These are phyloP conservation scores for Kalanchoe fedtschenkoi DNA, from an alignment of 164 flowering plant species.

Conservation along the genomic window DNA sequence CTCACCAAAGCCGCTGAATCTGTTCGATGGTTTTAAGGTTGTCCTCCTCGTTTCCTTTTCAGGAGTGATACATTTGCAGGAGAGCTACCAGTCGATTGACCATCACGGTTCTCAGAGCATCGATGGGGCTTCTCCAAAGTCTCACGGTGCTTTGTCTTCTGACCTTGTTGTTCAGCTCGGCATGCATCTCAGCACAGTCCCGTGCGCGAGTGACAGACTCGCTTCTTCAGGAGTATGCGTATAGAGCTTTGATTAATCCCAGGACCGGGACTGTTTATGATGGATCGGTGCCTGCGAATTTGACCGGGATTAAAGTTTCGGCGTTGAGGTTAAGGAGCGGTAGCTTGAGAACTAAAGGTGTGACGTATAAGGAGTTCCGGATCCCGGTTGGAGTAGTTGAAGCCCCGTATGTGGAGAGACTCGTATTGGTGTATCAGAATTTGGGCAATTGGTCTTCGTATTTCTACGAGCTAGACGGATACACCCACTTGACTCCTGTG, in stretches of 20 bases:
- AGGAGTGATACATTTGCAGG: neutral
- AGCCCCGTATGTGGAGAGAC: constrained; percentile 69
- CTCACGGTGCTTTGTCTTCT: constrained; percentile 27
- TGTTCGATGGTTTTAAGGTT: neutral
- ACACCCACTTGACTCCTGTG: constrained; percentile 56
- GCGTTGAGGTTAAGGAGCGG: constrained; percentile 49
- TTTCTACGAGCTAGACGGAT: constrained; percentile 49
- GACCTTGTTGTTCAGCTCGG: constrained; percentile 14
- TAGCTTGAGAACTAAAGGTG: constrained; percentile 27
- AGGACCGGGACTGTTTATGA: constrained; percentile 49
- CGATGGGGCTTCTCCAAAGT: constrained; percentile 48
- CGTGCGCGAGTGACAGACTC: constrained; percentile 41
- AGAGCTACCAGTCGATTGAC: neutral
- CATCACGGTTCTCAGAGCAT: constrained; percentile 16
- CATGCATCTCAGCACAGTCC: constrained; percentile 26
- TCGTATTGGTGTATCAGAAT: constrained; percentile 75
- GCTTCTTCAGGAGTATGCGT: constrained; percentile 88
- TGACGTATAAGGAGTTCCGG: constrained; percentile 41
- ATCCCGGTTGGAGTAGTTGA: constrained; percentile 57
- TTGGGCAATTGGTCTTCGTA: constrained; percentile 55
- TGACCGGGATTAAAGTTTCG: constrained; percentile 50
- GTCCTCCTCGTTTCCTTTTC: neutral
- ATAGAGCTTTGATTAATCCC: constrained; percentile 49
- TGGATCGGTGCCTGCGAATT: constrained; percentile 46
- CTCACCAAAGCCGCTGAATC: neutral